These are phyloP conservation scores for Geoglossum glabrum DNA, from an alignment of 495 filamentous ascomycete species.

Conservation along the genomic window DNA sequence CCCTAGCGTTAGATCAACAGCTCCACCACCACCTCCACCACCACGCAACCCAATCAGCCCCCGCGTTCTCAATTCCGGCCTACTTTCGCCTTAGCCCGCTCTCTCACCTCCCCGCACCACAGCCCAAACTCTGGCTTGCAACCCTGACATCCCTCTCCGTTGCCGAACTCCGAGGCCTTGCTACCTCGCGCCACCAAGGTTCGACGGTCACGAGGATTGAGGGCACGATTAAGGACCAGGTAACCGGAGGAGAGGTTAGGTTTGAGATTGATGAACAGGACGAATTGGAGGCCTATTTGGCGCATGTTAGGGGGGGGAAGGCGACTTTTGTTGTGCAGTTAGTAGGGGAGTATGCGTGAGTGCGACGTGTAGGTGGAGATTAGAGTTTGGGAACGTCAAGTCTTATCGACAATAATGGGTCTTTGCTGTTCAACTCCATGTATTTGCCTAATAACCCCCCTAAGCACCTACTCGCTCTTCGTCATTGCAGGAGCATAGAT, in stretches of 20 bases:
- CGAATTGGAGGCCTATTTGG: constrained; percentile 49
- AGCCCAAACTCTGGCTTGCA: constrained; percentile 38
- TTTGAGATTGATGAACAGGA: constrained; percentile 45
- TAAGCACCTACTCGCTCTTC: too few species aligned
- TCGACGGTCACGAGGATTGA: constrained; percentile 36
- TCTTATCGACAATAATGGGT: too few species aligned
- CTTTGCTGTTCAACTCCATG: too few species aligned
- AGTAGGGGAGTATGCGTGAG: background rate
- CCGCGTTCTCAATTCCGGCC: constrained; percentile 26
- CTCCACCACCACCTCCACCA: constrained; percentile 21
- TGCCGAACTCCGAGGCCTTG: constrained; percentile 31
- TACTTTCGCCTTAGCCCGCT: constrained; percentile 43
- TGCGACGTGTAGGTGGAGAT: background rate
- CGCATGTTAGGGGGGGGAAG: constrained; percentile 40
- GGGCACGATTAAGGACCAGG: constrained; percentile 39
- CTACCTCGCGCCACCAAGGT: constrained; percentile 34
- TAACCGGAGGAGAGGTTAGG: constrained; percentile 31
- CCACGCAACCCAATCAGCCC: constrained; percentile 14
- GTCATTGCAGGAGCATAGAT: too few species aligned
- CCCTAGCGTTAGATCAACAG: constrained; percentile 20
- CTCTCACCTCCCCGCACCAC: constrained; percentile 24
- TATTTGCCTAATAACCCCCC: too few species aligned
- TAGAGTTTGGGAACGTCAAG: too few species aligned
- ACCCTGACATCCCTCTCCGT: constrained; percentile 35
- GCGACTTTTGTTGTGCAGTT: constrained; percentile 39